A percentile compares a stretch with the other conserved stretches of the same genome.
Conservation (phyloP, 106 monocot genomes). For the Apostasia shenzhenica region DNA sequence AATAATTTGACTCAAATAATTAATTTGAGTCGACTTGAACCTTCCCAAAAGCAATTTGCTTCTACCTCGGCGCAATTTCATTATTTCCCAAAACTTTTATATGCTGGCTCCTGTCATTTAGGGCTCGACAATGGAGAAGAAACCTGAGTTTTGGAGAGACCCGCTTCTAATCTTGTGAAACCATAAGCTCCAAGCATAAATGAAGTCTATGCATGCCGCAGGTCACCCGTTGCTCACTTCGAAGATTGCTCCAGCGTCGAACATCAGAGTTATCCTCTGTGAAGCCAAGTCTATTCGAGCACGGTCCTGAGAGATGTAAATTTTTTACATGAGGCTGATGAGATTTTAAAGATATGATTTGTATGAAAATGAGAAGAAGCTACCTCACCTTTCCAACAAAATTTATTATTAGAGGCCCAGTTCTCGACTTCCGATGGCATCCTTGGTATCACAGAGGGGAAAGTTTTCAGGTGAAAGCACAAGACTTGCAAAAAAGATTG, state of each 20-base stretch:
- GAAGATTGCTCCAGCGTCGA: conserved; percentile 34
- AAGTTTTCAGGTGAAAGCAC: neutral
- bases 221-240: conserved; percentile 17
- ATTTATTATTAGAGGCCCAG: conserved; percentile 58
- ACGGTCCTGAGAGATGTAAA: conserved; percentile 40
- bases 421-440: conserved; percentile 64
- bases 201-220: too few species aligned
- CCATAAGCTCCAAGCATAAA: too few species aligned
- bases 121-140: too few species aligned
- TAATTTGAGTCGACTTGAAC: too few species aligned
- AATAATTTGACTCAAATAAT: too few species aligned
- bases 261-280: conserved; percentile 20
- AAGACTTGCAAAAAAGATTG: neutral
- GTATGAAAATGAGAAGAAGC: neutral
- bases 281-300: conserved; percentile 44
- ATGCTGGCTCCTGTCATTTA: too few species aligned
- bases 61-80: too few species aligned
- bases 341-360: neutral
- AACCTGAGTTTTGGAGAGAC: too few species aligned
- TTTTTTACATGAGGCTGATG: too few species aligned
- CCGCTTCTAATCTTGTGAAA: too few species aligned
- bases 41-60: too few species aligned
- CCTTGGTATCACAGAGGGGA: conserved; percentile 24
- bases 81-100: too few species aligned
- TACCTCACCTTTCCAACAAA: conserved; percentile 75